These are phyloP conservation scores for Nemania serpens DNA, from an alignment of 2,329 filamentous ascomycete genomes.

Conservation along the genomic window DNA sequence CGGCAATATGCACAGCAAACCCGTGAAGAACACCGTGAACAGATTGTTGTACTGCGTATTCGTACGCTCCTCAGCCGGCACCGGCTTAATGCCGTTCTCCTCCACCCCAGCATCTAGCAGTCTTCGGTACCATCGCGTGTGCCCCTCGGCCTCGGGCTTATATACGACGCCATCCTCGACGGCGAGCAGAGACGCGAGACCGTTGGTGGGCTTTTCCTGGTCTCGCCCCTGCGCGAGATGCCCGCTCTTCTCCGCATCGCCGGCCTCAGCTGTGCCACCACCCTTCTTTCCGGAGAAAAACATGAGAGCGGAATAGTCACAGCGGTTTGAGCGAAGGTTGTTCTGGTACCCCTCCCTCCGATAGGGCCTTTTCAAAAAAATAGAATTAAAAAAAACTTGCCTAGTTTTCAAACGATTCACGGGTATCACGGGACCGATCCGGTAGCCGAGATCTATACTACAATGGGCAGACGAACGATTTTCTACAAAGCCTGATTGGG, in stretches of 20 bases:
- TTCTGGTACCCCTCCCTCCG: not conserved
- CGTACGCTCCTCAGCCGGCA: conserved; percentile 58
- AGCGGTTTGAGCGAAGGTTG: not conserved
- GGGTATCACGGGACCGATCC: conserved; percentile 16
- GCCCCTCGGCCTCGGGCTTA: conserved; percentile 36
- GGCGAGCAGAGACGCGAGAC: conserved; percentile 34
- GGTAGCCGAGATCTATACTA: conserved; percentile 2
- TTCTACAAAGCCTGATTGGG: conserved; percentile 11
- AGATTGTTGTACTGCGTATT: conserved; percentile 57
- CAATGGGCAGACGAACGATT: not conserved
- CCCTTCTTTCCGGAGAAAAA: conserved; percentile 7
- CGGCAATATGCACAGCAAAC: conserved; percentile 62
- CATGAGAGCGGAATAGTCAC: not conserved
- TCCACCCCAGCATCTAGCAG: conserved; percentile 54
- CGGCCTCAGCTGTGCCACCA: not conserved
- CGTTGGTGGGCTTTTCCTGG: conserved; percentile 19
- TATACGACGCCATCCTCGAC: conserved; percentile 43
- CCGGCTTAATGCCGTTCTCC: conserved; percentile 60
- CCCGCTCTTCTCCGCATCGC: not conserved
- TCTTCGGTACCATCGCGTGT: conserved; percentile 49
- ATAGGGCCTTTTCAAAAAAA: too few relatives aligned
- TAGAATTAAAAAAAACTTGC: too few relatives aligned
- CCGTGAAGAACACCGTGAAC: conserved; percentile 65
- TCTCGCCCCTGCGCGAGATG: not conserved
- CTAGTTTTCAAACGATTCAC: not conserved